phyloP scores from a whole-genome alignment of 768 basidiomycete species.

The Mycena vulgaris region DNA sequence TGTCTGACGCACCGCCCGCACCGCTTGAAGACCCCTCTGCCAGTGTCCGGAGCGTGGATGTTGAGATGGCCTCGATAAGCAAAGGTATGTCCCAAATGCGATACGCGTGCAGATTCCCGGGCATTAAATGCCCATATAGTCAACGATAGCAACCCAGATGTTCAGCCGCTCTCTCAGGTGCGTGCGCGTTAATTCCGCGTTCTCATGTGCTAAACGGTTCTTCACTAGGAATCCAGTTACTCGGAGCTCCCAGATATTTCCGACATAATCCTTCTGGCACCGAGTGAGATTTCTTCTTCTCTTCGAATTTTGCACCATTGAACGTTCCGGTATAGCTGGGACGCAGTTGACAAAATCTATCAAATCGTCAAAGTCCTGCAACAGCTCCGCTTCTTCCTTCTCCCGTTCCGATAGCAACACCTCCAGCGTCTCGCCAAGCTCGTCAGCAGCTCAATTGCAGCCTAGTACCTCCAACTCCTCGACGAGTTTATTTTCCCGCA shows the following conservation, averaged over 20 bases:
- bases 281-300: conserved; percentile 2
- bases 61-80: neutral
- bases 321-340: conserved; percentile 15
- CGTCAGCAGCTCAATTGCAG: neutral
- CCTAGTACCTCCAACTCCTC: conserved; percentile 10
- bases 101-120: neutral
- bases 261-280: conserved; percentile 35
- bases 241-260: conserved; percentile 43
- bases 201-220: neutral
- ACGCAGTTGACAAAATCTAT: conserved; percentile 20
- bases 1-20: neutral
- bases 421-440: neutral
- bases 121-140: neutral
- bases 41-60: neutral
- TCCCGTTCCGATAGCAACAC: conserved; percentile 12
- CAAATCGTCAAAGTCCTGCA: neutral
- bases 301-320: neutral
- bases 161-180: conserved; percentile 27
- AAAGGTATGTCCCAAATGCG: neutral
- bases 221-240: conserved; percentile 42
- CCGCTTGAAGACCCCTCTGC: neutral
- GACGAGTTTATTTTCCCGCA: conserved; percentile 16
- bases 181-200: conserved; percentile 14
- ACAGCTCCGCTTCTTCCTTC: neutral
- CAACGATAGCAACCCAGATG: neutral